A percentile compares a stretch with the other conserved stretches of the same genome.
Evolutionary conservation across 169 alveolate genomes (phyloP).

Genomic region (Plasmodium adleri): DNA sequence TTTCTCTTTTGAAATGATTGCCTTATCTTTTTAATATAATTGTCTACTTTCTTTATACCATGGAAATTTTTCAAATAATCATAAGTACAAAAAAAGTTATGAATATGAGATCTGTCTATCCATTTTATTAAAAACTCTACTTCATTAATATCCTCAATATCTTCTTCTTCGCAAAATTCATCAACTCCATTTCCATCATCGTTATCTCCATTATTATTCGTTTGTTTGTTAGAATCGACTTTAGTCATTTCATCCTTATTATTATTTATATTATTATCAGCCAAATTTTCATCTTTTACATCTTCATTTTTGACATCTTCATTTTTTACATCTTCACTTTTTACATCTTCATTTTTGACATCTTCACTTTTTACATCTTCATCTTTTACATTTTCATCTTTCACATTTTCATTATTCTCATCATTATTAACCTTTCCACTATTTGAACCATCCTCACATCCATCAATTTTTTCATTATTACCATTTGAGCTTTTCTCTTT

Average conservation of each 20-base stretch:
- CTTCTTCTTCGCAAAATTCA: conserved; percentile 73
- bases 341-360: neutral
- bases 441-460: too few relatives aligned
- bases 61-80: conserved; percentile 84
- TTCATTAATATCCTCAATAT: conserved; percentile 62
- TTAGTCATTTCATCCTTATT: too few relatives aligned
- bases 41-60: conserved; percentile 91
- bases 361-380: neutral
- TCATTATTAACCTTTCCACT: neutral
- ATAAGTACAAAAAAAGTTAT: conserved; percentile 91
- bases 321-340: neutral
- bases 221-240: neutral
- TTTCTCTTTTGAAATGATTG: conserved; percentile 83
- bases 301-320: neutral
- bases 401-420: neutral
- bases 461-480: neutral
- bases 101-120: conserved; percentile 92
- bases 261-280: neutral
- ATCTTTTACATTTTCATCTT: neutral
- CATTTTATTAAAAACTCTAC: conserved; percentile 91
- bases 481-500: neutral
- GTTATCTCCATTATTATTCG: conserved; percentile 2
- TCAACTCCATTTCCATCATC: conserved; percentile 32
- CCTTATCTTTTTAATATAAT: conserved; percentile 87
- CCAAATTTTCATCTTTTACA: neutral